phyloP scores from a whole-genome alignment of 805 yeast species.

The Yamadazyma philogaea region DNA sequence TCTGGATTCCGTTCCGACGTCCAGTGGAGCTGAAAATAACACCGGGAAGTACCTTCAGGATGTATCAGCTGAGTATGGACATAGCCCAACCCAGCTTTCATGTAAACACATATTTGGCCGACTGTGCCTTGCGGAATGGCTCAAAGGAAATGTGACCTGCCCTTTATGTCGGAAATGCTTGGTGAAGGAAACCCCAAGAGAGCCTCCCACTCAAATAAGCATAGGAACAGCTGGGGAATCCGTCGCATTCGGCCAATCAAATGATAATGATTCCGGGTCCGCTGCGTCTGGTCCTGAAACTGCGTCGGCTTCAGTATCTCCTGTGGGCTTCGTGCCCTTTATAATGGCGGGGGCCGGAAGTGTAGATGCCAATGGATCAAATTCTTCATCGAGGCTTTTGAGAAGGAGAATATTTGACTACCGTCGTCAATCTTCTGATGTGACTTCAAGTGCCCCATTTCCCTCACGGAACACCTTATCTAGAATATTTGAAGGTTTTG shows the following conservation, averaged over 20 bases:
- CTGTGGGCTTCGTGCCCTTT: background rate
- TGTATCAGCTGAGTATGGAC: constrained; percentile 30
- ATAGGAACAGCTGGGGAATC: background rate
- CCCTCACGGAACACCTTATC: background rate
- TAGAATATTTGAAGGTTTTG: no score
- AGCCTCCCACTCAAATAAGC: background rate
- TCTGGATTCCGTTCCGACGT: background rate
- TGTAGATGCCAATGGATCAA: background rate
- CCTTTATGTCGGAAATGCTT: constrained; percentile 74
- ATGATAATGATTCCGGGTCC: background rate
- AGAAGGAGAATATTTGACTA: constrained; percentile 11
- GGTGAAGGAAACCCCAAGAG: background rate
- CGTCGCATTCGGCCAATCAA: background rate
- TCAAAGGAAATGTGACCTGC: constrained; percentile 67
- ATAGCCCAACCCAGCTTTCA: constrained; percentile 70
- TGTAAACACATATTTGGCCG: constrained; percentile 88
- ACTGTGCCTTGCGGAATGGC: constrained; percentile 84
- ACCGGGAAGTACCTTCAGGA: constrained; percentile 14
- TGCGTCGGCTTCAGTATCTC: background rate
- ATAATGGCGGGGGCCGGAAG: background rate
- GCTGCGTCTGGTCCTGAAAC: background rate
- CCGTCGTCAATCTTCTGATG: background rate
- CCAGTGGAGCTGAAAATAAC: background rate
- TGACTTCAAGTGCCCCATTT: background rate
- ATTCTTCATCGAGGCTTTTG: constrained; percentile 3